Evolutionary conservation across 257 asterid species (phyloP), one percentile per base, ranked within the genome.

Genomic region (Lavandula angustifolia): DNA sequence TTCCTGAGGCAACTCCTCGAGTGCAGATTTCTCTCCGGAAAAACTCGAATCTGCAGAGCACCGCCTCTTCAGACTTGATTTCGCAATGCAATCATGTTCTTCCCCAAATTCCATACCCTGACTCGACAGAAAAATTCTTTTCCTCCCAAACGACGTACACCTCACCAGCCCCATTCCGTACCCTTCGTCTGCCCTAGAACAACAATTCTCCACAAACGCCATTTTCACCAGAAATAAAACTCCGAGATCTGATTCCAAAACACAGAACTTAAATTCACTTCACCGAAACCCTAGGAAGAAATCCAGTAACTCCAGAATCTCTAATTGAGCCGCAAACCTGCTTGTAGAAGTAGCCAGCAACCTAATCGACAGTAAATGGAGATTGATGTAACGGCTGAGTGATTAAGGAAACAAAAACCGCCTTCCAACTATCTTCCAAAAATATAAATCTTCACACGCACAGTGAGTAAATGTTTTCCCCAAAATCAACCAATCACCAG

Each of bases 1-100:
- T n/a, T 88, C 91, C 17, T 81, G 80, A 69, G 94, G 96, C 76
- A 88, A 70, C 16, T 81, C 70, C 51, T 83, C 94, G 67, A 88
- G 75, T 4, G 18, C 57, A 38, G 86, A 67, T 65, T 73, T 74
- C 16, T 64, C 79, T 0, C 62, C 6, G 27, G 37, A 2, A 1
- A 11, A 29, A 53, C 38, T 31, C 10, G 69, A 73, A 53, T 62
- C 77, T 42, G 42, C 48, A 61, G 56, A 60, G 55, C 85, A 81
- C 3, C 37, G 79, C 41, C 79, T 79, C 72, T 84, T 84, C 41
- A 17, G 44, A 29, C 79, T 76, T 1, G 60, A 6, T 13, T 35
- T 47, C 0, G 29, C 18, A 53, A 60, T 8, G 7, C 46, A 54
- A 48, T 67, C 63, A 41, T 70, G 75, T 50, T 69, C 67, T 5